phyloP scores from a whole-genome alignment of 371 early-diverging fungal species.

The Parasitella parasitica region DNA sequence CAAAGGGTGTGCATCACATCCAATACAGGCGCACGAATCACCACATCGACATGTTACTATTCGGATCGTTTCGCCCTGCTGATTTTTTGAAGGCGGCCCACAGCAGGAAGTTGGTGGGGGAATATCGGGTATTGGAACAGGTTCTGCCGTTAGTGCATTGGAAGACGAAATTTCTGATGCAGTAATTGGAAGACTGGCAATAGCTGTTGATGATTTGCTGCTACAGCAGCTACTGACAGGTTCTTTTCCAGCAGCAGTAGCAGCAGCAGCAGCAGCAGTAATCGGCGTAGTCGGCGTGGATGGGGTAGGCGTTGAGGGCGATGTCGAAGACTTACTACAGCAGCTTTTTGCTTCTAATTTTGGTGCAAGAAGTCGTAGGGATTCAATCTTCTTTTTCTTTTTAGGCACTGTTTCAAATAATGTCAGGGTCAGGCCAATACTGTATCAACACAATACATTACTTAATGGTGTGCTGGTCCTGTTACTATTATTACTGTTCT shows the following conservation, averaged over 20 bases:
- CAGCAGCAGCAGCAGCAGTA: too few species aligned
- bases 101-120: slow-evolving; percentile 27
- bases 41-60: slow-evolving; percentile 52
- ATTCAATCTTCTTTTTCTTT: slow-evolving; percentile 5
- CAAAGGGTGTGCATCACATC: slow-evolving; percentile 52
- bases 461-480: background rate
- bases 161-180: background rate
- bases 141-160: background rate
- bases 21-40: slow-evolving; percentile 47
- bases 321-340: background rate
- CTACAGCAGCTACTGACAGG: background rate
- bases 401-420: background rate
- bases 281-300: background rate
- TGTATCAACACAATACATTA: background rate
- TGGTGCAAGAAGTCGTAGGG: slow-evolving; percentile 17
- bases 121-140: slow-evolving; percentile 13
- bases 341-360: background rate
- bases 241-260: too few species aligned
- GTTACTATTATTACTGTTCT: background rate
- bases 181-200: background rate
- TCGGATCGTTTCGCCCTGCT: slow-evolving; percentile 32
- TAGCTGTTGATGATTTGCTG: background rate
- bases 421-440: background rate
- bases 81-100: slow-evolving; percentile 27
- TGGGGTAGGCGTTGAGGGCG: background rate